Percentiles rank a stretch among this genome's conserved stretches.
Conservation (phyloP, 2,329 filamentous ascomycete genomes). For the Dactylella cylindrospora region DNA sequence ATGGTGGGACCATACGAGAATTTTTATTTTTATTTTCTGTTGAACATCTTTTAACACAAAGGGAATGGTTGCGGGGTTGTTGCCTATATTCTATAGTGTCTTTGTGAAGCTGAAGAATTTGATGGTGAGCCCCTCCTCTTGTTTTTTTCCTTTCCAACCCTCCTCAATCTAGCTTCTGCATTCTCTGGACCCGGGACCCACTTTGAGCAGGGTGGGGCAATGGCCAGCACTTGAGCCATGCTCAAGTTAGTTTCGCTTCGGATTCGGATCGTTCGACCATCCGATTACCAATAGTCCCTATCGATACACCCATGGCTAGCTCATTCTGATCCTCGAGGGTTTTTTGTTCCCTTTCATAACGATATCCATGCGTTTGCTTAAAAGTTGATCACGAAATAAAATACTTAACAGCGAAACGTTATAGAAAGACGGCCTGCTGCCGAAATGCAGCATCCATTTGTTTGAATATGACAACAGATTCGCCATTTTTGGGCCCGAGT, state of each 20-base stretch:
- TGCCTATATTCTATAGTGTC: constrained; percentile 72
- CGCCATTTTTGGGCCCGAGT: constrained; percentile 68
- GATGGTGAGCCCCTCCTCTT: constrained; percentile 56
- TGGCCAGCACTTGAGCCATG: constrained; percentile 2
- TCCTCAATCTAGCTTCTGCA: constrained; percentile 15
- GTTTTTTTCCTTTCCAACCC: constrained; percentile 45
- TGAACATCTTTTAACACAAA: too few relatives aligned
- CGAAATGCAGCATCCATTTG: constrained; percentile 63
- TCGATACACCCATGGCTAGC: too few relatives aligned
- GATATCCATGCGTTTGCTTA: constrained; percentile 15
- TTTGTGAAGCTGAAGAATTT: constrained; percentile 76
- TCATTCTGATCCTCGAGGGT: too few relatives aligned
- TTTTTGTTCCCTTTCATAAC: too few relatives aligned
- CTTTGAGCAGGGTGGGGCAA: constrained; percentile 18
- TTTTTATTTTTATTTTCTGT: too few relatives aligned
- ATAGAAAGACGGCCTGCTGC: constrained; percentile 39
- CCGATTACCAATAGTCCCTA: constrained; percentile 16
- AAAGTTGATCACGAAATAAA: too few relatives aligned
- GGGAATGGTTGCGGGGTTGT: constrained; percentile 56
- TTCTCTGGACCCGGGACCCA: constrained; percentile 20
- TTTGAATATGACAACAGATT: constrained; percentile 76
- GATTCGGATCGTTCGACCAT: constrained; percentile 34
- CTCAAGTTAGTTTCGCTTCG: constrained; percentile 16
- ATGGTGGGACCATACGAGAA: too few relatives aligned
- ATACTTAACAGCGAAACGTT: neutral